Evolutionary conservation across 106 monocot species (phyloP).

Genomic region (Phalaenopsis aphrodite): DNA sequence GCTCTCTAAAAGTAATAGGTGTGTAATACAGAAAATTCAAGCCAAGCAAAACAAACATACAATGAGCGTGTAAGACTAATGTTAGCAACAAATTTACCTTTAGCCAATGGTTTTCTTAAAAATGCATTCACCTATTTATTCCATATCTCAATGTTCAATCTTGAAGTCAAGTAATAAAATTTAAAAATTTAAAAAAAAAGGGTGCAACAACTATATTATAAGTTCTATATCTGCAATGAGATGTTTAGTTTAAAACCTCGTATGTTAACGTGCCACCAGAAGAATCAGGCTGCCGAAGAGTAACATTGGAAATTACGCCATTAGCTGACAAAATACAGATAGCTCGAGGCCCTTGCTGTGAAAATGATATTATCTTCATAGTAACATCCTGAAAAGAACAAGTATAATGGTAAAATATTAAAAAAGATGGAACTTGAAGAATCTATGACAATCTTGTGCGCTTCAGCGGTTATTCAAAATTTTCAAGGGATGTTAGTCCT

Average conservation of each 20-base stretch:
- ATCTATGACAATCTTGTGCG: not conserved
- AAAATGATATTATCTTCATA: slow-evolving; percentile 71
- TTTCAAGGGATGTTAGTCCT: not conserved
- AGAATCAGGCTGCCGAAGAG: slow-evolving; percentile 68
- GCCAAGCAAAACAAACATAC: not conserved
- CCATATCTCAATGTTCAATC: not conserved
- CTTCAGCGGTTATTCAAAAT: not conserved
- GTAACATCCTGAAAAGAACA: slow-evolving; percentile 49
- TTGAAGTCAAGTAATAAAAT: not conserved
- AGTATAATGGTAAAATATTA: not conserved
- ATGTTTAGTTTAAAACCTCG: slow-evolving; percentile 35
- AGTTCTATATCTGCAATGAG: not conserved
- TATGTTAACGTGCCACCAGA: slow-evolving; percentile 78
- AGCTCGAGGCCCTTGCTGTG: slow-evolving; percentile 44
- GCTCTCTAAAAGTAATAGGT: not conserved
- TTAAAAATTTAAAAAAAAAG: not conserved
- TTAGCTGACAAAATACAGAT: slow-evolving; percentile 69
- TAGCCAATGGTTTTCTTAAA: too few species aligned
- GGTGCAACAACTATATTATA: not conserved
- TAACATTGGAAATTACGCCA: slow-evolving; percentile 72
- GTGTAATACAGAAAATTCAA: not conserved
- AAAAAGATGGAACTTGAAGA: not conserved
- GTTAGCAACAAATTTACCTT: too few species aligned
- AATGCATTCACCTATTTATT: not conserved
- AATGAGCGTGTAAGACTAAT: too few species aligned